Evolutionary conservation across 1,139 yeast species (phyloP), one percentile per base, ranked within the genome.

Genomic region (Blastobotrys niveus): DNA sequence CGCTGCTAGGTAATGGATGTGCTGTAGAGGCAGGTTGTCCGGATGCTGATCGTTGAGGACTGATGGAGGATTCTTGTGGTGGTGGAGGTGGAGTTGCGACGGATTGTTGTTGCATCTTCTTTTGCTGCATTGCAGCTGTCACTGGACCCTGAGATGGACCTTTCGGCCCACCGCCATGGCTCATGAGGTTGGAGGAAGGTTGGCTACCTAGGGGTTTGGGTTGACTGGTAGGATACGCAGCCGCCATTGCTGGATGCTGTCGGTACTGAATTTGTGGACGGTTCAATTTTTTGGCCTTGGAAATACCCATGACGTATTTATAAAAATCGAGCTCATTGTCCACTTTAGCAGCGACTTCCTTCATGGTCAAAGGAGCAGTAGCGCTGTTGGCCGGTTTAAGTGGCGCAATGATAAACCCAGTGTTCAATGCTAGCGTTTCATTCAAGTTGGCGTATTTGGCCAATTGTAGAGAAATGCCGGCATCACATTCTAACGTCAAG

Each of bases 381-480:
- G 59, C 47, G 34, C 63, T 52, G 42, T 60, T 61, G n/a, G 53
- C 49, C 7, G 66, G 64, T 48, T 70, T 70, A 46, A 88, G 68
- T 2, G 97, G 97, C 42, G 83, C 71, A 7, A 89, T 73, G 48
- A 85, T 79, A 33, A 88, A 84, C 24, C 96, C 97, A 19, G 86
- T 75, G 57, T 89, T 88, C 68, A 91, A 76, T 25, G 86, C 74
- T 50, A 85, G 72, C 33, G 85, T 85, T 63, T 91, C 97, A 47
- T 80, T 77, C 73, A 88, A 83, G 32, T 91, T 84, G 5, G 96
- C 82, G 60, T 83, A 89, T 61, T 88, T 87, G 57, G 85, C 93
- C 48, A 91, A 70, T 64, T 89, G 96, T 42, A 88, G 79, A 50
- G 87, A 79, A 72, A 89, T 70, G 10, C 96, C 96, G 43, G 86